Percentiles rank a stretch among this genome's conserved stretches.
phyloP scores from a whole-genome alignment of 129 eudicot genomes.

The Deinandra increscens region DNA sequence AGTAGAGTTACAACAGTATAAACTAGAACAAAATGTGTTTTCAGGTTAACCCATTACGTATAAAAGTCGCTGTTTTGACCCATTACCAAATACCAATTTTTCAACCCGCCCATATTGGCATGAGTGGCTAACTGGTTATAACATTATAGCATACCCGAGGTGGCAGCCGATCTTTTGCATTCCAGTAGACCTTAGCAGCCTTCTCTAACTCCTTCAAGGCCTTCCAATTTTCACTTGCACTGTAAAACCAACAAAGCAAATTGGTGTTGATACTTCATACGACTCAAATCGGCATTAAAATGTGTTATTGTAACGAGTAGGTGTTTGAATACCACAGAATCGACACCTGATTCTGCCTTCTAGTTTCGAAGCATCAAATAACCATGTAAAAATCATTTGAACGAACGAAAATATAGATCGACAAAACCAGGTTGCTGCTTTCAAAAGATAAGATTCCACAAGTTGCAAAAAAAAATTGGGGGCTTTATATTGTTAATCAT shows the following conservation, averaged over 20 bases:
- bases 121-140: not conserved
- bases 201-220: conserved; percentile 88
- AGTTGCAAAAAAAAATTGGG: too few relatives aligned
- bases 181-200: conserved; percentile 88
- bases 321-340: not conserved
- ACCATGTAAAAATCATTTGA: not conserved
- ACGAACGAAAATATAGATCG: not conserved
- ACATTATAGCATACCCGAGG: conserved; percentile 62
- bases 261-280: not conserved
- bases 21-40: not conserved
- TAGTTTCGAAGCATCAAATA: not conserved
- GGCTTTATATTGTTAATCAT: too few relatives aligned
- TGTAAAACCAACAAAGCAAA: conserved; percentile 11
- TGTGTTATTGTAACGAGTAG: not conserved
- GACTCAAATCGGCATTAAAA: not conserved
- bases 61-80: conserved; percentile 4
- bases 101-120: conserved; percentile 6
- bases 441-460: not conserved
- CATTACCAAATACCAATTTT: not conserved
- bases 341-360: not conserved
- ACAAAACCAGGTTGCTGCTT: not conserved
- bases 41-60: not conserved
- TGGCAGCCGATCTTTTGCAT: conserved; percentile 88
- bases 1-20: not conserved
- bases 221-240: conserved; percentile 95